These are phyloP conservation scores for Trichosporon faecale DNA, from an alignment of 1,284 basidiomycete genomes.

Conservation along the genomic window DNA sequence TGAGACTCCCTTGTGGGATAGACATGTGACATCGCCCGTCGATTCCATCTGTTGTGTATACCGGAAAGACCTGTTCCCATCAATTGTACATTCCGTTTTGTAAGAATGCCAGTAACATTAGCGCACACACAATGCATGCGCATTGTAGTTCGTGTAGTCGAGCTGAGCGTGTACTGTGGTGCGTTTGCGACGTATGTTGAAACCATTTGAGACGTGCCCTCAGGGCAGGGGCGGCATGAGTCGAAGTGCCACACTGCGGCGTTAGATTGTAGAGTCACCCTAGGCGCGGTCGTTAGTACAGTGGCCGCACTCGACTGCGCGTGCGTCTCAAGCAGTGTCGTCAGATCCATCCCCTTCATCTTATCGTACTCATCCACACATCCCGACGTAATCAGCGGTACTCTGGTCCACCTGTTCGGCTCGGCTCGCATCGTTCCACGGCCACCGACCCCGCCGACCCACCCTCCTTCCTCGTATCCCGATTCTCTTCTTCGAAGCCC, in stretches of 20 bases:
- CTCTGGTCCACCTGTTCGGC: not conserved
- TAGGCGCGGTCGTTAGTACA: not conserved
- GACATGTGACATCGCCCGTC: not conserved
- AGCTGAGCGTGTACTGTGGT: not conserved
- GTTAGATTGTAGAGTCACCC: not conserved
- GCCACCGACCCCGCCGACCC: not conserved
- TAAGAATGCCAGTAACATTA: not conserved
- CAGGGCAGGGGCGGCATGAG: not conserved
- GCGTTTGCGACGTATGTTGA: not conserved
- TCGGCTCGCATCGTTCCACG: not conserved
- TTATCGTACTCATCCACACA: not conserved
- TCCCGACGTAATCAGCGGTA: not conserved
- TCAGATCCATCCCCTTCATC: not conserved
- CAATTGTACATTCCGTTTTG: not conserved
- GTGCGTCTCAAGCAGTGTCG: not conserved
- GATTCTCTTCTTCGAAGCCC: not conserved
- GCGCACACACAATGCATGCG: not conserved
- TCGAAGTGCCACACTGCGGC: slow-evolving; percentile 7
- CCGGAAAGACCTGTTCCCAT: not conserved
- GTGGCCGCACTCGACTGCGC: not conserved
- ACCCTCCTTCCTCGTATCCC: not conserved
- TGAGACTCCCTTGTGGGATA: not conserved
- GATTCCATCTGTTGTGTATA: not conserved
- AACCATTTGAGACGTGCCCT: not conserved
- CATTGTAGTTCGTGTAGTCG: not conserved